phyloP scores from a whole-genome alignment of 202 grass and related monocot genomes.

The Dendrocalamus latiflorus region DNA sequence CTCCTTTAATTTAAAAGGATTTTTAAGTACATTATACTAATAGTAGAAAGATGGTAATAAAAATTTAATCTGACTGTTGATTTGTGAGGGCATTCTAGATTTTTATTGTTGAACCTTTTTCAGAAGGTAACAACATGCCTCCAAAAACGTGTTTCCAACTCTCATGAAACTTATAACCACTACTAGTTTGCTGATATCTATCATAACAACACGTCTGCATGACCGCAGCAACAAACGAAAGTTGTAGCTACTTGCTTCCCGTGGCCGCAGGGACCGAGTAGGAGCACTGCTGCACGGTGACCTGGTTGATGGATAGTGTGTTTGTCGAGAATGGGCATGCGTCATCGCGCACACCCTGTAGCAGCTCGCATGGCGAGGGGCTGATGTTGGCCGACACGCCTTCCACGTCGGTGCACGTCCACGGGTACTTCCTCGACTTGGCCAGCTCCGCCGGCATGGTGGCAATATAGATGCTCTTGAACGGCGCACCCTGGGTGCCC shows the following conservation, averaged over 20 bases:
- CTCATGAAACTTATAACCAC: too few species aligned
- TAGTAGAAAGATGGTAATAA: too few species aligned
- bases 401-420: conserved; percentile 69
- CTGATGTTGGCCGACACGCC: conserved; percentile 51
- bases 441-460: conserved; percentile 47
- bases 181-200: too few species aligned
- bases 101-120: too few species aligned
- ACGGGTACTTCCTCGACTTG: conserved; percentile 55
- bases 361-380: conserved; percentile 45
- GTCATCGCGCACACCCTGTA: conserved; percentile 28
- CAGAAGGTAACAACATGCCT: too few species aligned
- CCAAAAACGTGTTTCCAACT: too few species aligned
- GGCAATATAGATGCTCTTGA: conserved; percentile 69
- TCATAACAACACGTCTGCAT: background rate
- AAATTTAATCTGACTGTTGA: too few species aligned
- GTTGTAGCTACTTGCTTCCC: background rate
- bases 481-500: conserved; percentile 58
- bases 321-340: conserved; percentile 52
- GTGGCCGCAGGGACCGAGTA: conserved; percentile 13
- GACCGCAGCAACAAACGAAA: background rate
- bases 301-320: conserved; percentile 38
- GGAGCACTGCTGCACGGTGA: conserved; percentile 48
- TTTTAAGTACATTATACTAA: too few species aligned
- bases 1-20: background rate
- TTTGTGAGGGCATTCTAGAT: too few species aligned